A percentile compares a stretch with the other conserved stretches of the same genome.
Evolutionary conservation across 345 rosid genomes (phyloP).

Genomic region (Chamaenerion angustifolium): DNA sequence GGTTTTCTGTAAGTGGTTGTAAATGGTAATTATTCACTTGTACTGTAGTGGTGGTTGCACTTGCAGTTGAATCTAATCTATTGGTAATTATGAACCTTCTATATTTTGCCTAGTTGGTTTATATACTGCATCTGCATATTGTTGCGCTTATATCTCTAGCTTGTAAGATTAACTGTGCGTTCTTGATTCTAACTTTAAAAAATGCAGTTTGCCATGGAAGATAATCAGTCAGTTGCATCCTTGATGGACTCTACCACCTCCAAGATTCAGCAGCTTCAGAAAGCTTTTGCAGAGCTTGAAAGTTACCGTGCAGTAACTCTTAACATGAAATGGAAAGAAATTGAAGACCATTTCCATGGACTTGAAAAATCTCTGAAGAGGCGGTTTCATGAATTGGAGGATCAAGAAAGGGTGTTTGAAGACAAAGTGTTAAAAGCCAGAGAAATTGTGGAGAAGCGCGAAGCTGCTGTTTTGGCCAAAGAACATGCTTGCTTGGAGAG

Average conservation of each 20-base stretch:
- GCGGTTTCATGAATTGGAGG: constrained; percentile 94
- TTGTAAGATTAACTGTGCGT: not conserved
- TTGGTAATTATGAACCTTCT: too few relatives aligned
- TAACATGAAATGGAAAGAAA: constrained; percentile 89
- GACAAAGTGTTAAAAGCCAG: constrained; percentile 63
- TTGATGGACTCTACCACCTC: constrained; percentile 76
- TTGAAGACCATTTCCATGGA: constrained; percentile 94
- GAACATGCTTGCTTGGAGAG: constrained; percentile 58
- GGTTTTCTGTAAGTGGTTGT: too few relatives aligned
- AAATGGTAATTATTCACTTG: too few relatives aligned
- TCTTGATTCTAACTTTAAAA: not conserved
- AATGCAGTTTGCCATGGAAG: constrained; percentile 44
- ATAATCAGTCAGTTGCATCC: constrained; percentile 46
- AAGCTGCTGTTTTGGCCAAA: constrained; percentile 74
- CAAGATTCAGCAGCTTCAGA: constrained; percentile 97
- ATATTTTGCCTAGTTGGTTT: not conserved
- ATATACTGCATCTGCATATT: not conserved
- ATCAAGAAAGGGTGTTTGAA: constrained; percentile 71
- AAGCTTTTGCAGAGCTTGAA: constrained; percentile 97
- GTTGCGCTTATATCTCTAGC: not conserved
- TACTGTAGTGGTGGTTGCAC: too few relatives aligned
- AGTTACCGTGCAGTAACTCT: constrained; percentile 82
- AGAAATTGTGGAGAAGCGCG: constrained; percentile 53
- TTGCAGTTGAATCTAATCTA: too few relatives aligned
- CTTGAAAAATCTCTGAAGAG: constrained; percentile 97